Evolutionary conservation across 106 monocot genomes (phyloP), one percentile per base, ranked within the genome.

Genomic region (Phalaenopsis equestris): DNA sequence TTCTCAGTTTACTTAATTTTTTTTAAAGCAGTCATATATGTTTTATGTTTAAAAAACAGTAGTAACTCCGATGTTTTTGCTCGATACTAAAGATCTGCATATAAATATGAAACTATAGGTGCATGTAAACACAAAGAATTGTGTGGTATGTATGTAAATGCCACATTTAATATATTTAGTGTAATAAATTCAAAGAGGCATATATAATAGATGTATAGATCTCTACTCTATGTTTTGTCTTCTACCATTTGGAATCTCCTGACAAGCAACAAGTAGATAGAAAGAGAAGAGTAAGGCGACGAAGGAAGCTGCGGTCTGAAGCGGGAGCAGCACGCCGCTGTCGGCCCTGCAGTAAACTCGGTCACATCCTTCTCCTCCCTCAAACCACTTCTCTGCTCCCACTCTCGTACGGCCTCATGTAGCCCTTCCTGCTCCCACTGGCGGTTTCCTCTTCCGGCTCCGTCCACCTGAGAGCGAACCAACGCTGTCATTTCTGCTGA

Each of bases 311-410:
- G 64, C 64, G 64, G 8, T 65, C 64, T 65, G 64, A 65, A 65
- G n/a, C 64, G 70, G 70, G 38, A 70, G 70, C 70, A 70, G 70
- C 70, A 70, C 70, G 70, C 70, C 39, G 70, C 70, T 70, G 70
- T 70, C 70, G 70, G 70, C 37, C 70, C 70, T 70, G 38, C 70
- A 70, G 70, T 21, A 21, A 30, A 21, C 70, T 70, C 38, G 38
- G 70, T 70, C 70, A 70, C 70, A 70, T 70, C 70, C 70, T 39
- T 70, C 64, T 24, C 64, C 64, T 8, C 64, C 8, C 64, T 19
- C 39, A 30, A 72, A 72, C 72, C 72, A 72, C 72, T 41, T 52
- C 39, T 38, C 70, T 30, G 30, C 61, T 6, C 70, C 38, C 52
- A 30, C 30, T 6, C 0, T 18, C 16, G 74, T 74, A 74, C 74